These are phyloP conservation scores for Nematocida displodere DNA, from an alignment of 371 early-diverging fungal species.

Conservation along the genomic window DNA sequence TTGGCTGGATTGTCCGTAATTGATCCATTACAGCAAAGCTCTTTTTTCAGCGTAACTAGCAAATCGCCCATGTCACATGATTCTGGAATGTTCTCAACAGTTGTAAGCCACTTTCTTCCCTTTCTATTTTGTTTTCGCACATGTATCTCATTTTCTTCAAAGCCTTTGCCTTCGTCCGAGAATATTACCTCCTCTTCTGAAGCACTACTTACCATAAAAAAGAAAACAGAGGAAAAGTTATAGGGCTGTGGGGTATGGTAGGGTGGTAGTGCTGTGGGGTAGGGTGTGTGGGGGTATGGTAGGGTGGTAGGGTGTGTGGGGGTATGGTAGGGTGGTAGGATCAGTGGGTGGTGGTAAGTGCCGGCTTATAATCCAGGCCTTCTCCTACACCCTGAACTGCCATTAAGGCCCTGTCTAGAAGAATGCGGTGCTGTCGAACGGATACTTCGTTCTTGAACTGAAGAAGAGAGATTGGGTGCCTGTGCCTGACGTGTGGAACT, in stretches of 20 bases:
- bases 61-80: slow-evolving; percentile 77
- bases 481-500: not conserved
- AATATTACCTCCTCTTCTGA: slow-evolving; percentile 28
- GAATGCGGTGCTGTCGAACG: not conserved
- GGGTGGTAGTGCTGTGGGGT: not conserved
- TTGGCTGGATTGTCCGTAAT: slow-evolving; percentile 79
- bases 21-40: slow-evolving; percentile 87
- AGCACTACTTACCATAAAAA: slow-evolving; percentile 9
- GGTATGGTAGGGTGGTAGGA: not conserved
- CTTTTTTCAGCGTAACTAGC: slow-evolving; percentile 84
- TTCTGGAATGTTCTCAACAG: slow-evolving; percentile 78
- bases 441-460: not conserved
- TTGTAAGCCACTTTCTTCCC: slow-evolving; percentile 87
- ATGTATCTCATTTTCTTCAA: slow-evolving; percentile 50
- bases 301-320: not conserved
- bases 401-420: not conserved
- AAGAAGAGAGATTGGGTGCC: not conserved
- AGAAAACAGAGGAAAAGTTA: slow-evolving; percentile 15
- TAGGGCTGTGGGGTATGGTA: not conserved
- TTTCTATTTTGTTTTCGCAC: slow-evolving; percentile 85
- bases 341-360: too few relatives aligned
- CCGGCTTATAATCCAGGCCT: too few relatives aligned
- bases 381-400: too few relatives aligned
- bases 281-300: not conserved
- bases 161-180: slow-evolving; percentile 29